These are phyloP conservation scores for Lotus japonicus DNA, from an alignment of 306 rosid species.

Conservation along the genomic window DNA sequence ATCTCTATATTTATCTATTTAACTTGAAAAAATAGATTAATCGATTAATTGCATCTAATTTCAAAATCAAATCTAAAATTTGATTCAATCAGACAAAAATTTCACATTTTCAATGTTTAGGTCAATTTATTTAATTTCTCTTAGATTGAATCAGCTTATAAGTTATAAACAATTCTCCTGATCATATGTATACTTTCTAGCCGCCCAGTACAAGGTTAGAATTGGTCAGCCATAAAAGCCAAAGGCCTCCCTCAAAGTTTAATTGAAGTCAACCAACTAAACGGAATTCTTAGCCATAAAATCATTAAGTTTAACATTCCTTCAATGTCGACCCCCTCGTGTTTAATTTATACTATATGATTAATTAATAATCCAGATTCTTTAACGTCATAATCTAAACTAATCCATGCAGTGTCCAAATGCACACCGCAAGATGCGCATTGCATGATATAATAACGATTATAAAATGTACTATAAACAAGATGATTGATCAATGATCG, in stretches of 20 bases:
- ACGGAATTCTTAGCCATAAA: neutral
- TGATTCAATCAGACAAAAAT: no score
- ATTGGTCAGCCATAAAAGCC: neutral
- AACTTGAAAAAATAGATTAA: no score
- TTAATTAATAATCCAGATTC: neutral
- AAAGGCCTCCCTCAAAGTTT: neutral
- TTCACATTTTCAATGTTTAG: no score
- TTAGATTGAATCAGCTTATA: no score
- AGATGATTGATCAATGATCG: neutral
- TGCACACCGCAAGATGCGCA: conserved; percentile 14
- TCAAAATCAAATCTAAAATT: no score
- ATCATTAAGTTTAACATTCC: neutral
- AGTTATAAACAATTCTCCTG: no score
- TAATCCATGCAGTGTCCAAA: conserved; percentile 20
- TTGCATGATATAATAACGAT: conserved; percentile 1
- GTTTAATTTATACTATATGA: neutral
- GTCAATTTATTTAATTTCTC: no score
- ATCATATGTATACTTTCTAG: neutral
- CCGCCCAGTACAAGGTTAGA: neutral
- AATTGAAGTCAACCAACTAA: conserved; percentile 13
- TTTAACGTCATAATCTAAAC: neutral
- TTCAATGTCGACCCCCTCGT: neutral
- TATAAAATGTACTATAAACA: neutral
- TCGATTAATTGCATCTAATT: no score
- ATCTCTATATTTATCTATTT: no score